Evolutionary conservation across 2,329 filamentous ascomycete genomes (phyloP), one percentile per base, ranked within the genome.

Genomic region (Monilinia laxa): DNA sequence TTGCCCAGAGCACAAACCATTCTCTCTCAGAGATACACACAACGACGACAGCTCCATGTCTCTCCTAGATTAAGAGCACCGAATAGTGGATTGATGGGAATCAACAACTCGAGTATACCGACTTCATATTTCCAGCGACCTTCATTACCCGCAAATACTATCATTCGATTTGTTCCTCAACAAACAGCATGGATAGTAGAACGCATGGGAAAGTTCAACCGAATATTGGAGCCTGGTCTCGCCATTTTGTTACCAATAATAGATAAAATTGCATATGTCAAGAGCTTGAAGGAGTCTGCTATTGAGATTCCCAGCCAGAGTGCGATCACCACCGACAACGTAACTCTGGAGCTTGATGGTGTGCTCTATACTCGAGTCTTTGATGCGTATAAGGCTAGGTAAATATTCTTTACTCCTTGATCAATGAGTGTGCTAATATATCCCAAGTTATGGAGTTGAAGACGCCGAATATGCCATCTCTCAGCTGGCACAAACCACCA

Each of bases 141-240:
- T 16, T 82, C 85, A 28, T 84, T 97, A 63, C 95, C 95, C 38
- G 91, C 93, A 73, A 99, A 99, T 80, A 99, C 95, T 4, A 83
- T 99, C 70, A 83, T 99, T 74, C 92, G 94, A 68, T 99, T 98
- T 80, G 95, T 99, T 53, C 95, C 95, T n/a, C 95, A 99, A 80
- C 95, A 99, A 82, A 98, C 94, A 74, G 95, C 95, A 78, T 99
- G 95, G 95, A 94, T 99, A 68, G 95, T 99, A 67, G 95, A 99
- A 85, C 93, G 95, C 76, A 99, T 99, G 95, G 95, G 95, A 75
- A 95, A 93, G 80, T 99, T 97, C 82, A 90, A 92, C 80, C 87
- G 93, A 68, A 97, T 99, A 75, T 82, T 99, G 62, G 87, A 97
- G 74, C 95, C 95, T 4, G 95, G 95, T 67, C 83, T 99, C 69